phyloP scores from a whole-genome alignment of 2,329 filamentous ascomycete species.

The Arthrobotrys conoides region DNA sequence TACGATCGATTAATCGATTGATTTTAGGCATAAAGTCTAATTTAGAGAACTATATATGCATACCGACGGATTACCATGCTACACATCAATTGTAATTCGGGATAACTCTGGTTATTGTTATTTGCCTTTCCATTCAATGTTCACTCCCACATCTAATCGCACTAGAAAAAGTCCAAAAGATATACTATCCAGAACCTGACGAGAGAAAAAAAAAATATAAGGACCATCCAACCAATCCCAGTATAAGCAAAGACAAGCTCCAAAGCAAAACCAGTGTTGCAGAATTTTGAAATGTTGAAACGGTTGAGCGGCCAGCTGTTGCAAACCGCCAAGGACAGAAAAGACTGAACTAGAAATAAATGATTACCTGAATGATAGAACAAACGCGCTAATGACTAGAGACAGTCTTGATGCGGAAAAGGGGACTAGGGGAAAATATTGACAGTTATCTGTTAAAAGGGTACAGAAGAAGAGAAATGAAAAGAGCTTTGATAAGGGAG shows the following conservation, averaged over 20 bases:
- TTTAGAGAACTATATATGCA: too few relatives aligned
- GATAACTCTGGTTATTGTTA: slow-evolving; percentile 9
- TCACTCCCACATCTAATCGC: slow-evolving; percentile 24
- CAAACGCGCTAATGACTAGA: slow-evolving; percentile 19
- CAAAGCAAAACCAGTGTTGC: slow-evolving; percentile 13
- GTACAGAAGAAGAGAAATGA: slow-evolving; percentile 17
- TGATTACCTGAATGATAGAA: not conserved
- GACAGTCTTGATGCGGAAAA: slow-evolving; percentile 25
- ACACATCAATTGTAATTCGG: not conserved
- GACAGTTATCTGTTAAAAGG: slow-evolving; percentile 22
- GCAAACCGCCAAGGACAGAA: not conserved
- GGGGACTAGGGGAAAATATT: not conserved
- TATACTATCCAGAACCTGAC: slow-evolving; percentile 25
- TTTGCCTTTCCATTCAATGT: slow-evolving; percentile 17
- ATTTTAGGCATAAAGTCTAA: not conserved
- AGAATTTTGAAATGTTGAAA: not conserved
- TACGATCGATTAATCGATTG: too few relatives aligned
- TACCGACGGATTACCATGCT: too few relatives aligned
- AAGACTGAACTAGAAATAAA: not conserved
- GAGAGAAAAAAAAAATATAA: slow-evolving; percentile 19
- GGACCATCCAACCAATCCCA: slow-evolving; percentile 22
- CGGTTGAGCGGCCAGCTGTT: slow-evolving; percentile 1
- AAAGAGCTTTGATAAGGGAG: not conserved
- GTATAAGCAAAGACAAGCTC: slow-evolving; percentile 25
- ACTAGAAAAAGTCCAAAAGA: slow-evolving; percentile 1